Evolutionary conservation across 179 eudicot species (phyloP).

Genomic region (Heliamphora pulchella): DNA sequence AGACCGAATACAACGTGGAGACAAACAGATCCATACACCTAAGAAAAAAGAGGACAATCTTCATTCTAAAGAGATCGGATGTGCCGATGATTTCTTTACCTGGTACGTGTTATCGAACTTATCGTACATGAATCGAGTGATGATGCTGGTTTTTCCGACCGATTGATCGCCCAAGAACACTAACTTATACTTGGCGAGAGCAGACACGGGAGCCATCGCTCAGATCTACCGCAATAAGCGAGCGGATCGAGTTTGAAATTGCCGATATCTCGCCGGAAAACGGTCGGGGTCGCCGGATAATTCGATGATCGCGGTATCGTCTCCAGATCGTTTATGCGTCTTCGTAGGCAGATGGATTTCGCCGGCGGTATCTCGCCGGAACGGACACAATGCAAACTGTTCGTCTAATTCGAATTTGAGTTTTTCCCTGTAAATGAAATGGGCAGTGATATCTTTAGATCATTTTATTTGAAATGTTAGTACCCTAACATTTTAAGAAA

Average conservation of each 20-base stretch:
- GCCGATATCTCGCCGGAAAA: not conserved
- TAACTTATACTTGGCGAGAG: conserved; percentile 8
- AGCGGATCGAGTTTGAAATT: not conserved
- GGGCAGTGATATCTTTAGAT: too few relatives aligned
- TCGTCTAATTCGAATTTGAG: too few relatives aligned
- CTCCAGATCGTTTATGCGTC: not conserved
- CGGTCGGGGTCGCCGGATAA: not conserved
- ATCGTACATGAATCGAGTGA: conserved; percentile 12
- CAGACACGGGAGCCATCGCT: conserved; percentile 9
- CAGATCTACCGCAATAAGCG: not conserved
- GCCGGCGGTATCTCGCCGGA: too few relatives aligned
- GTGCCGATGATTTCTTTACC: not conserved
- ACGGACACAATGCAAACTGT: too few relatives aligned
- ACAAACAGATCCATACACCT: not conserved
- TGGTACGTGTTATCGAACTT: conserved; percentile 9
- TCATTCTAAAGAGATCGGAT: not conserved
- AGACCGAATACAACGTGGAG: not conserved
- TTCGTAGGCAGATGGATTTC: not conserved
- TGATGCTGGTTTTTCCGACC: conserved; percentile 12
- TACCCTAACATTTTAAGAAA: too few relatives aligned
- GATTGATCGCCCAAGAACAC: conserved; percentile 5
- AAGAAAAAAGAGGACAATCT: not conserved
- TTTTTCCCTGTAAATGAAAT: too few relatives aligned
- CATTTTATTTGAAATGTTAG: too few relatives aligned
- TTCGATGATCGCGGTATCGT: not conserved